Evolutionary conservation across 768 basidiomycete species (phyloP).

Genomic region (Termitomyces sp.): DNA sequence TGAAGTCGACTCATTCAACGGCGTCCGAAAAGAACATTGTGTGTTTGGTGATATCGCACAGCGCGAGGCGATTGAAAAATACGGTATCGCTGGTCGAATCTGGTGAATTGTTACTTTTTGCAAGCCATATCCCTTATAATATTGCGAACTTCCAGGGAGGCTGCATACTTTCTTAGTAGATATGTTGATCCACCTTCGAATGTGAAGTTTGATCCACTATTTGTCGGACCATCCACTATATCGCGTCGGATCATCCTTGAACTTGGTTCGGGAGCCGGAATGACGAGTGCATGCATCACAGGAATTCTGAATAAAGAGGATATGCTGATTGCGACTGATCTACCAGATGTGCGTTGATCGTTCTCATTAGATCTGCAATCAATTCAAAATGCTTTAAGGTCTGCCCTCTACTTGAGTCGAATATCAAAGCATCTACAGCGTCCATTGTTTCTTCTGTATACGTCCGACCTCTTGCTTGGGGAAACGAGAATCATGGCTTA

Average conservation of each 20-base stretch:
- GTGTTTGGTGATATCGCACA: slow-evolving; percentile 36
- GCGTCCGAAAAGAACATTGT: slow-evolving; percentile 5
- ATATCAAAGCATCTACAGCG: slow-evolving; percentile 19
- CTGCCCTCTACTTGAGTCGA: slow-evolving; percentile 37
- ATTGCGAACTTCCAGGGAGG: slow-evolving; percentile 51
- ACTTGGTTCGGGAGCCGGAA: slow-evolving; percentile 74
- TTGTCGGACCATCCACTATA: slow-evolving; percentile 21
- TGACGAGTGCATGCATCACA: slow-evolving; percentile 44
- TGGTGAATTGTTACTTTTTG: slow-evolving; percentile 43
- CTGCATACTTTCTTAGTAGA: slow-evolving; percentile 51
- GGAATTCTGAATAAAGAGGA: slow-evolving; percentile 34
- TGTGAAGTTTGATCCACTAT: slow-evolving; percentile 50
- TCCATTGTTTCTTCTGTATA: slow-evolving; percentile 20
- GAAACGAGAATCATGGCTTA: slow-evolving; percentile 38
- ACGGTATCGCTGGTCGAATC: slow-evolving; percentile 82
- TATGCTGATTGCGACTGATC: slow-evolving; percentile 60
- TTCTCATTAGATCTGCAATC: background rate
- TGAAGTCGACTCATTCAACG: background rate
- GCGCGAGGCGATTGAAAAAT: slow-evolving; percentile 54
- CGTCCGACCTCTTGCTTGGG: slow-evolving; percentile 70
- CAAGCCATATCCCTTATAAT: slow-evolving; percentile 6
- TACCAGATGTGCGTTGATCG: slow-evolving; percentile 55
- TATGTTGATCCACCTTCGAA: slow-evolving; percentile 41
- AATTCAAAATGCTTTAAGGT: slow-evolving; percentile 25
- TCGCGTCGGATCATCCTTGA: slow-evolving; percentile 44